phyloP scores from a whole-genome alignment of 495 filamentous ascomycete genomes.

The Penicillium angulare region DNA sequence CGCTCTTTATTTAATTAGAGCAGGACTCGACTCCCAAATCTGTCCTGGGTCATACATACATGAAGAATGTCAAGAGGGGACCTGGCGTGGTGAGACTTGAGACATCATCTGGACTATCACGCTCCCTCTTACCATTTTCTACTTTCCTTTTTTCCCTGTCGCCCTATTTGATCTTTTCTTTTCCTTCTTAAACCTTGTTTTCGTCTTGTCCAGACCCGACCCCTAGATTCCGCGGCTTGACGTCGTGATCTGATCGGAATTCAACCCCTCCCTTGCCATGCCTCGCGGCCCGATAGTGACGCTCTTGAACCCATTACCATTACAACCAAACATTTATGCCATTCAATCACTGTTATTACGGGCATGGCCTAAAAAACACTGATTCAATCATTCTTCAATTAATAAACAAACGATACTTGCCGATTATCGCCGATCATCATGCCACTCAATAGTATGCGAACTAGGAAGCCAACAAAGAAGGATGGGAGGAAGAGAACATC shows the following conservation, averaged over 20 bases:
- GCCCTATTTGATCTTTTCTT: neutral
- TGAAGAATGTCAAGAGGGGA: constrained; percentile 8
- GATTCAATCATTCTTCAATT: constrained; percentile 9
- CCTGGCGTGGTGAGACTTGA: constrained; percentile 23
- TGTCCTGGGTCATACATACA: constrained; percentile 12
- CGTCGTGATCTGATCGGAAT: constrained; percentile 20
- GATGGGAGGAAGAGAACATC: constrained; percentile 30
- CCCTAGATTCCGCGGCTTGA: constrained; percentile 25
- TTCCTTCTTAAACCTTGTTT: neutral
- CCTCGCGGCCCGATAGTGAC: constrained; percentile 16
- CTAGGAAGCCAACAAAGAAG: constrained; percentile 30
- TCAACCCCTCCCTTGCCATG: constrained; percentile 23
- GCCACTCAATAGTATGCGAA: constrained; percentile 29
- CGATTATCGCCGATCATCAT: constrained; percentile 24
- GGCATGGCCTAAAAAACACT: constrained; percentile 16
- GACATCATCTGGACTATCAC: constrained; percentile 18
- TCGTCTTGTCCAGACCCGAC: neutral
- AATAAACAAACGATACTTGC: constrained; percentile 15
- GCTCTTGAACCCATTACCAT: constrained; percentile 8
- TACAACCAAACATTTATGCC: constrained; percentile 17
- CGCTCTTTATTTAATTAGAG: neutral
- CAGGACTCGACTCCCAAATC: no score
- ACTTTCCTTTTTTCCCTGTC: neutral
- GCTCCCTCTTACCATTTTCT: neutral
- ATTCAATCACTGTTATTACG: constrained; percentile 9